Conservation (phyloP, 179 eudicot species). For the Patellifolia procumbens region DNA sequence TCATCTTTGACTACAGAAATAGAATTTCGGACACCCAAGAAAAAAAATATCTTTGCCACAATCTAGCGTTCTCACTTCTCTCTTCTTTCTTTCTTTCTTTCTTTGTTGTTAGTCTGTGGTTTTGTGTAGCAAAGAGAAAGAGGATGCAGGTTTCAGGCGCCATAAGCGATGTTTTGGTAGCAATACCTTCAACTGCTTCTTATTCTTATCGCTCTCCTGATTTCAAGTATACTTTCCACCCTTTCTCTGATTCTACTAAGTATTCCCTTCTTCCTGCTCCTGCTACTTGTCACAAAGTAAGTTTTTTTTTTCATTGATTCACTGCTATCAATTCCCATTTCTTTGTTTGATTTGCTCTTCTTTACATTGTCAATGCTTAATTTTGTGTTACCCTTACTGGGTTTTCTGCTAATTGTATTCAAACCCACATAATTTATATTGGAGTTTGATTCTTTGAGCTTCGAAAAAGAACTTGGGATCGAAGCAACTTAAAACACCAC, state of each 20-base stretch:
- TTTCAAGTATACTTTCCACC: conserved; percentile 29
- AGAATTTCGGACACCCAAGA: not conserved
- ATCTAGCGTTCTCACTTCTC: too few species aligned
- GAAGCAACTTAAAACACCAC: not conserved
- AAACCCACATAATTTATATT: too few species aligned
- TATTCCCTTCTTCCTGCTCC: conserved; percentile 22
- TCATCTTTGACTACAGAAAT: not conserved
- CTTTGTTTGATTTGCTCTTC: not conserved
- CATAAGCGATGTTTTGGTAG: conserved; percentile 54
- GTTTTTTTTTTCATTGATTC: not conserved
- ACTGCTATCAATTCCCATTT: not conserved
- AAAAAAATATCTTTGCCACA: not conserved
- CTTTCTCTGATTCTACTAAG: conserved; percentile 36
- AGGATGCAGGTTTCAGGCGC: conserved; percentile 62
- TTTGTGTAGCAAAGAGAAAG: not conserved
- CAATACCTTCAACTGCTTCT: conserved; percentile 41
- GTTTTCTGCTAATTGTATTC: not conserved
- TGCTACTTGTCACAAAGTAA: conserved; percentile 21
- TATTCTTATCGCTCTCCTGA: conserved; percentile 45
- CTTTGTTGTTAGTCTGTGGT: too few species aligned
- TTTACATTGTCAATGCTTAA: not conserved
- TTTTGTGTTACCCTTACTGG: not conserved
- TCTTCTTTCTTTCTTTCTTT: not conserved
- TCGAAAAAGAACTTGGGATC: not conserved
- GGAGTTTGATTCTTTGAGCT: too few species aligned